These are phyloP conservation scores for Kalmusia sp. DNA, from an alignment of 2,329 filamentous ascomycete genomes.

Conservation along the genomic window DNA sequence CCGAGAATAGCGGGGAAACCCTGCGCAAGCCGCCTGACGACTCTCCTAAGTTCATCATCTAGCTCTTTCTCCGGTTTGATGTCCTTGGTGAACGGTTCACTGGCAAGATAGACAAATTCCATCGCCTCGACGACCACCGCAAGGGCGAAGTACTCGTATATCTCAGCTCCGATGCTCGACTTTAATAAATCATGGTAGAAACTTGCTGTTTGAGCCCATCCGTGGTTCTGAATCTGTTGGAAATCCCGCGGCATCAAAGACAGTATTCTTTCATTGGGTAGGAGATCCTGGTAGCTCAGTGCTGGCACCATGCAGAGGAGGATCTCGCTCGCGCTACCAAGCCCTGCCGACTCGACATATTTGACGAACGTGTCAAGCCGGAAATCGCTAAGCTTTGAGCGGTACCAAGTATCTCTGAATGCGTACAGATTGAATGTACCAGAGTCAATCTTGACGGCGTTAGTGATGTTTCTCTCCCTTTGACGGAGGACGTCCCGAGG, in stretches of 20 bases:
- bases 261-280: constrained; percentile 7
- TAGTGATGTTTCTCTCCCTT: not conserved
- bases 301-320: constrained; percentile 10
- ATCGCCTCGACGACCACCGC: not conserved
- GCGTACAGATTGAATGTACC: not conserved
- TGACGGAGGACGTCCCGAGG: not conserved
- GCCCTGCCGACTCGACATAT: not conserved
- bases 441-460: not conserved
- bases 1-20: not conserved
- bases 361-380: not conserved
- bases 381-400: not conserved
- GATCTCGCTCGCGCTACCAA: not conserved
- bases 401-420: not conserved
- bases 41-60: not conserved
- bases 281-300: constrained; percentile 4
- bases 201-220: not conserved
- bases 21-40: not conserved
- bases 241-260: not conserved
- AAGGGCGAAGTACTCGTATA: not conserved
- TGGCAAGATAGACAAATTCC: not conserved
- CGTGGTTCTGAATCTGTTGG: not conserved
- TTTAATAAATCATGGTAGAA: not conserved
- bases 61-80: not conserved
- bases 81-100: not conserved
- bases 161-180: not conserved